Evolutionary conservation across 106 monocot species (phyloP).

Genomic region (Xerophyta viscosa): DNA sequence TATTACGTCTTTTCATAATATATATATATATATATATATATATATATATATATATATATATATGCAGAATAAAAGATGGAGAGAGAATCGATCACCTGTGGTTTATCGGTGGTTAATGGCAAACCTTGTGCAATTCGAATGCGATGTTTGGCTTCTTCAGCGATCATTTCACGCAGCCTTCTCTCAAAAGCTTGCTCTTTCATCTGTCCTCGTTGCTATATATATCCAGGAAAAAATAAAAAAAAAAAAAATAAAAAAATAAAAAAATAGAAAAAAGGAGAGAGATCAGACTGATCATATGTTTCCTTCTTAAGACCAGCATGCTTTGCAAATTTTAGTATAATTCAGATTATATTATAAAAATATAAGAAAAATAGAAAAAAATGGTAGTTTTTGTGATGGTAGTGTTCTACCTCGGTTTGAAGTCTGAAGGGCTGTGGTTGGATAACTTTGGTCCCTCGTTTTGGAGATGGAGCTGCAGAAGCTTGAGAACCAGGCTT

Average conservation of each 20-base stretch:
- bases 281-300: too few species aligned
- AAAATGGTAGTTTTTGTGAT: too few species aligned
- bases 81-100: constrained; percentile 11
- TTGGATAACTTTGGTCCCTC: constrained; percentile 5
- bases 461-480: neutral
- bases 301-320: too few species aligned
- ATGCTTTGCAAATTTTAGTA: too few species aligned
- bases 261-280: too few species aligned
- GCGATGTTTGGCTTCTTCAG: constrained; percentile 5
- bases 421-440: constrained; percentile 19
- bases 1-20: too few species aligned
- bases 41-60: neutral
- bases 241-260: too few species aligned
- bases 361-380: too few species aligned
- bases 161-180: constrained; percentile 4
- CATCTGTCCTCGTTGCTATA: constrained; percentile 17
- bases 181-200: constrained; percentile 15
- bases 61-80: neutral
- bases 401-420: constrained; percentile 17
- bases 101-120: constrained; percentile 16
- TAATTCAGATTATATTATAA: too few species aligned
- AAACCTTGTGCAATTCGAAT: constrained; percentile 17
- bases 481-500: constrained; percentile 1
- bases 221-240: too few species aligned
- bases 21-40: neutral